Percentiles rank a stretch among this genome's conserved stretches.
Evolutionary conservation across 176 grass and related monocot species (phyloP).

Genomic region (Carex kokanica): DNA sequence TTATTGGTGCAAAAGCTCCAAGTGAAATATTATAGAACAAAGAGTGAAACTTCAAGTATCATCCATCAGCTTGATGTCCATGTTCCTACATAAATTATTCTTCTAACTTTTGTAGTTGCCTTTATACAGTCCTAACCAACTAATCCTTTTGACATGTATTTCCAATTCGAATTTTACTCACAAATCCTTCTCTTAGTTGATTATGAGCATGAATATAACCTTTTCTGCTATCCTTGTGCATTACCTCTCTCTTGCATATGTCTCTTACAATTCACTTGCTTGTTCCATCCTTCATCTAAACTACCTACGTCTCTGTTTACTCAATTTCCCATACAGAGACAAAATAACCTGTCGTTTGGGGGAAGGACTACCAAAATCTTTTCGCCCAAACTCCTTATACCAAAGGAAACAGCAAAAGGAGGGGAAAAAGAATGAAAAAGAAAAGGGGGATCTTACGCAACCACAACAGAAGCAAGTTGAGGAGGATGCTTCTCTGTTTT

Average conservation of each 20-base stretch:
- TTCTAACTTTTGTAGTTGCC: not conserved
- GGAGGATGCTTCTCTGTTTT: constrained; percentile 68
- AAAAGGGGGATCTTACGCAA: constrained; percentile 54
- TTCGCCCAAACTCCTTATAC: not conserved
- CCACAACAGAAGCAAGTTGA: constrained; percentile 68
- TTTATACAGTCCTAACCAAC: not conserved
- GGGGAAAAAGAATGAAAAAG: not conserved
- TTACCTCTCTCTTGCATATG: not conserved
- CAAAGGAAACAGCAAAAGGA: not conserved
- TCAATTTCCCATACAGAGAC: not conserved
- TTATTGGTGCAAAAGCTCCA: constrained; percentile 34
- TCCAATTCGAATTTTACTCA: not conserved
- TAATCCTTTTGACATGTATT: not conserved
- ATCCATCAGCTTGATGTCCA: not conserved
- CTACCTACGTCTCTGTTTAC: not conserved
- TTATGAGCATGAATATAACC: not conserved
- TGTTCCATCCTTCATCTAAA: not conserved
- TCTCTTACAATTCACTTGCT: not conserved
- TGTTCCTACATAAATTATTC: not conserved
- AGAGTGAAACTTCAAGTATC: constrained; percentile 28
- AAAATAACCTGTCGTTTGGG: not conserved
- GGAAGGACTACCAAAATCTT: not conserved
- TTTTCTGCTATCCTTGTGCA: not conserved
- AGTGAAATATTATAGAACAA: constrained; percentile 3
- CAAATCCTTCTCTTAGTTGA: not conserved